Base-by-base conservation (phyloP, 2,329 filamentous ascomycete species). In the Microsporum audouinii region DNA sequence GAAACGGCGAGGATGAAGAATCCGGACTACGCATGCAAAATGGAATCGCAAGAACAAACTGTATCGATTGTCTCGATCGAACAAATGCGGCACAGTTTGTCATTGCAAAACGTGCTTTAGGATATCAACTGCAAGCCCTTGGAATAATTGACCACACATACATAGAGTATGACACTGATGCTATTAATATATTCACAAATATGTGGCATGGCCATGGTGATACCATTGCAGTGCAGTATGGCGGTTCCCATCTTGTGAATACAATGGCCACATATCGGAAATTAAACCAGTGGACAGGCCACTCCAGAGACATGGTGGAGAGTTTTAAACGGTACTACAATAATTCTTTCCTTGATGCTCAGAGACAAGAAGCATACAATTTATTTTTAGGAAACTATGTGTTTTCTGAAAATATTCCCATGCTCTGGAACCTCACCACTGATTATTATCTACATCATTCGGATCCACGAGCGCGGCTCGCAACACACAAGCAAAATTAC, bases 241-340 rank as follows among this genome's bases (percentile, higher is more conserved):
- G 94, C 61, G 94, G 94, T 7, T 97, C 91, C 1, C 94, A 99
- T 73, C 82, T 99, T 0, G 94, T 99, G 68, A 99, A 99, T 72
- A 99, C 94, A 0, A 97, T 99, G 91, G 91, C 95, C 66, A 99
- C 94, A 3, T 99, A 99, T 73, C 88, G 94, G 61, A 97, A 97
- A 75, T 95, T 96, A 72, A 97, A 97, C 67, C 92, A 97, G 72
- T 99, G 94, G 94, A 95, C 91, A 29, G 96, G 90, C 68, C 91
- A 96, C 72, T 96, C 92, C 1, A 84, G 94, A 66, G 94, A 99
- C 73, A 97, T 99, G 92, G 91, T 99, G 27, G 94, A 99, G 76
- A 96, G 90, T 72, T 96, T 99, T 79, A 99, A 97, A 73, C 84
- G 94, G 33, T 99, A 97, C 73, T 99, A 99, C 74, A 96, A 97